Percentiles rank a stretch among this genome's conserved stretches.
Evolutionary conservation across 345 rosid genomes (phyloP).

Genomic region (Pugionium dolabratum): DNA sequence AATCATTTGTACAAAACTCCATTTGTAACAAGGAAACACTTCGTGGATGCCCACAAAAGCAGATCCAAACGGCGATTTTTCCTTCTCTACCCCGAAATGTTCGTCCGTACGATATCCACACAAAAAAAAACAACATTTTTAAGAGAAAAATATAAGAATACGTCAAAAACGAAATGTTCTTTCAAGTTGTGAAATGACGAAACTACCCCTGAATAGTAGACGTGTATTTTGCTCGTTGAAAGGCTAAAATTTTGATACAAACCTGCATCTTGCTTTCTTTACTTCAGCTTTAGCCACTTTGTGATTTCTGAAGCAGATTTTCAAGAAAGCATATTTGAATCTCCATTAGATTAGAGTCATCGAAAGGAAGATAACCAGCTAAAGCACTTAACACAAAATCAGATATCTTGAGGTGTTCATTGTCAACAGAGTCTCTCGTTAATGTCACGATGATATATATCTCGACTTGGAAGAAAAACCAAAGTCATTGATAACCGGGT

Average conservation of each 20-base stretch:
- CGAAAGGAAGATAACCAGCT: slow-evolving; percentile 67
- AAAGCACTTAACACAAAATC: slow-evolving; percentile 73
- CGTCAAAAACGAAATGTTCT: slow-evolving; percentile 12
- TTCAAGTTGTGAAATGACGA: no score
- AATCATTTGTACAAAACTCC: not conserved
- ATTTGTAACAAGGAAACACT: not conserved
- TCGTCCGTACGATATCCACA: slow-evolving; percentile 30
- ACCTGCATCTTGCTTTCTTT: slow-evolving; percentile 65
- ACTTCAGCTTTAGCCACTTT: slow-evolving; percentile 53
- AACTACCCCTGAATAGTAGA: no score
- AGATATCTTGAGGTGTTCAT: slow-evolving; percentile 58
- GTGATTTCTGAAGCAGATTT: slow-evolving; percentile 4
- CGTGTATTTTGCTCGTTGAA: slow-evolving; percentile 40
- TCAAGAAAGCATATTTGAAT: not conserved
- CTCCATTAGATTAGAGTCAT: slow-evolving; percentile 60
- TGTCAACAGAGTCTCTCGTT: slow-evolving; percentile 56
- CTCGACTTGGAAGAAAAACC: slow-evolving; percentile 67
- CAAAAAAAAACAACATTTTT: not conserved
- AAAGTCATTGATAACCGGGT: slow-evolving; percentile 43
- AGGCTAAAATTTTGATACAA: slow-evolving; percentile 17
- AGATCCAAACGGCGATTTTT: slow-evolving; percentile 34
- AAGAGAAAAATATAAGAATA: not conserved
- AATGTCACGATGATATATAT: slow-evolving; percentile 69
- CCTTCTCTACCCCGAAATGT: slow-evolving; percentile 27
- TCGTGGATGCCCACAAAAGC: slow-evolving; percentile 35